Evolutionary conservation across 768 basidiomycete species (phyloP).

Genomic region (Kwoniella shandongensis): DNA sequence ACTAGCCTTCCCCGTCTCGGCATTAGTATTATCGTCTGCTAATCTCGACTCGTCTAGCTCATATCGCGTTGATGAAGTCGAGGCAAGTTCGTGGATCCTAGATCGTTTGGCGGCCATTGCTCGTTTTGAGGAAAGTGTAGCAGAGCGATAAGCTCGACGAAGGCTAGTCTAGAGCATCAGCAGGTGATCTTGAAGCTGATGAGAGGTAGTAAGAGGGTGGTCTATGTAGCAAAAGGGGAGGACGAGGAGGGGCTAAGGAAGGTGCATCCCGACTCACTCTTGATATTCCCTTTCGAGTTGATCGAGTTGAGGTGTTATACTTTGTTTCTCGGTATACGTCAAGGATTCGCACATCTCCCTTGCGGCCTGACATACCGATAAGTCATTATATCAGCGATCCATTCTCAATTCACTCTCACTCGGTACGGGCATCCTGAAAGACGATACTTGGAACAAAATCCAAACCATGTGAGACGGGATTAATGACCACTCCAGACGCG

Average conservation of each 20-base stretch:
- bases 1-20: not conserved
- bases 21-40: not conserved
- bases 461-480: too few relatives aligned
- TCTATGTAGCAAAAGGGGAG: too few relatives aligned
- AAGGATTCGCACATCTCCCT: constrained; percentile 9
- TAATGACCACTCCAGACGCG: too few relatives aligned
- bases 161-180: not conserved
- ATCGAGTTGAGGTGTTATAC: not conserved
- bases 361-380: not conserved
- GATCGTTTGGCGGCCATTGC: constrained; percentile 66
- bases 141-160: not conserved
- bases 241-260: too few relatives aligned
- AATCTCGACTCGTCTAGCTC: constrained; percentile 6
- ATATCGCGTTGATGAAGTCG: not conserved
- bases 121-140: constrained; percentile 65
- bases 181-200: not conserved
- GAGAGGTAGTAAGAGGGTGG: too few relatives aligned
- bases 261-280: constrained; percentile 16
- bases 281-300: constrained; percentile 16
- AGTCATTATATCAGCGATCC: too few relatives aligned
- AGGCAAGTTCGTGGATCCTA: constrained; percentile 66
- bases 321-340: constrained; percentile 1
- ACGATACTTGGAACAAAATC: too few relatives aligned
- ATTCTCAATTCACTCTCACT: too few relatives aligned
- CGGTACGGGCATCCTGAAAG: not conserved